A percentile compares a stretch with the other conserved stretches of the same genome.
Conservation (phyloP, 2,329 filamentous ascomycete genomes). For the Leptographium radiaticola region DNA sequence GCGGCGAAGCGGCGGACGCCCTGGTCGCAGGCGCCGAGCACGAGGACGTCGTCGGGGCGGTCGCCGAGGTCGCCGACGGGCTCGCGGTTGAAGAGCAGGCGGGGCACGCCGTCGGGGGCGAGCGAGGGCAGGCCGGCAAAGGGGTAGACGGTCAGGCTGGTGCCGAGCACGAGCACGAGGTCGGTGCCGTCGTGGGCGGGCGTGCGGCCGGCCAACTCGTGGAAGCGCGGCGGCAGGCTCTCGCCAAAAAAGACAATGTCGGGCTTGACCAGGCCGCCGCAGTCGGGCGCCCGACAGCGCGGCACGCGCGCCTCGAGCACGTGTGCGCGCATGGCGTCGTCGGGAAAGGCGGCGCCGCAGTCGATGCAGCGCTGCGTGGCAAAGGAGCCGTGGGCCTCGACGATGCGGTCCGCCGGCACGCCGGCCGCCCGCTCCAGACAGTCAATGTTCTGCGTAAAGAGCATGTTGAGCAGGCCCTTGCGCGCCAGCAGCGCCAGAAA, state of each 20-base stretch:
- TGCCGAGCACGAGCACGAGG: slow-evolving; percentile 22
- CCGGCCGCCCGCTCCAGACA: slow-evolving; percentile 82
- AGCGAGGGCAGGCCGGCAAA: slow-evolving; percentile 70
- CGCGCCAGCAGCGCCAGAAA: slow-evolving; percentile 74
- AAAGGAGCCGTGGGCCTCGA: slow-evolving; percentile 94
- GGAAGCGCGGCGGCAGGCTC: slow-evolving; percentile 47
- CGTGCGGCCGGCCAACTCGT: slow-evolving; percentile 31
- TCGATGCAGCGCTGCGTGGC: slow-evolving; percentile 85
- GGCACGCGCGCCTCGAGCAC: slow-evolving; percentile 59
- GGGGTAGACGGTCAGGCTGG: slow-evolving; percentile 40
- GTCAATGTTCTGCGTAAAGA: slow-evolving; percentile 98
- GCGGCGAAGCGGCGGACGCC: slow-evolving; percentile 69
- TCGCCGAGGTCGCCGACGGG: slow-evolving; percentile 66
- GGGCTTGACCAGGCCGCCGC: slow-evolving; percentile 74
- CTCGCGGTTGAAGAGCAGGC: slow-evolving; percentile 81
- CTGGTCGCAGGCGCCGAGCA: slow-evolving; percentile 71
- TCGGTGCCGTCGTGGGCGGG: slow-evolving; percentile 28
- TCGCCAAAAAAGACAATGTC: slow-evolving; percentile 92
- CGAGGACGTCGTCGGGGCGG: slow-evolving; percentile 69
- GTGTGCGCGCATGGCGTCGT: slow-evolving; percentile 58
- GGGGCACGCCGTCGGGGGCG: slow-evolving; percentile 48
- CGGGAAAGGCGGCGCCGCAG: slow-evolving; percentile 60
- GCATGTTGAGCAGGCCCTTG: slow-evolving; percentile 66
- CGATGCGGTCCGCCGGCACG: slow-evolving; percentile 64
- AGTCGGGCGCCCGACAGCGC: slow-evolving; percentile 43